phyloP scores from a whole-genome alignment of 225 moss, liverwort and hornwort species.

The Physcomitrellopsis africana region DNA sequence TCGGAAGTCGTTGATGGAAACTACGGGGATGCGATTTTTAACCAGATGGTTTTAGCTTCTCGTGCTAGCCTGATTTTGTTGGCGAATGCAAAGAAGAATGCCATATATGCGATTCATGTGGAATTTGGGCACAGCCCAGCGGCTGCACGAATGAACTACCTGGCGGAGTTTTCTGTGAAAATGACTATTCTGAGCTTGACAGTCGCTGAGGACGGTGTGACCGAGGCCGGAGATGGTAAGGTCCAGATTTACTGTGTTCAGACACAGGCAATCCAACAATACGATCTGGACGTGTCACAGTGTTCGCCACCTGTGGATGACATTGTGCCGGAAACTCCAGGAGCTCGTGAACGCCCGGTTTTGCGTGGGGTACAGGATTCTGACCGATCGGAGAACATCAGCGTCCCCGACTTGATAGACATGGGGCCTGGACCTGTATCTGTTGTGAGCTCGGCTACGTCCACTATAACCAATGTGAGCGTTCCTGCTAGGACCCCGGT shows the following conservation, averaged over 20 bases:
- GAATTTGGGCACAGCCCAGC: conserved; percentile 78
- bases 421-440: conserved; percentile 45
- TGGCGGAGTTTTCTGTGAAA: conserved; percentile 92
- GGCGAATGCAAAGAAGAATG: conserved; percentile 92
- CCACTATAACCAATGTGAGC: conserved; percentile 29
- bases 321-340: conserved; percentile 45
- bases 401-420: conserved; percentile 53
- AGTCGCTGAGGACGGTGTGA: conserved; percentile 80
- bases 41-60: conserved; percentile 81
- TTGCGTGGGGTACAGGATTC: conserved; percentile 44
- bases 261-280: conserved; percentile 97
- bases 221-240: conserved; percentile 83
- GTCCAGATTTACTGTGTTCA: conserved; percentile 96
- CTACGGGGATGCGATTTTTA: conserved; percentile 74
- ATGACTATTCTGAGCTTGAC: conserved; percentile 97
- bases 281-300: conserved; percentile 86
- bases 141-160: conserved; percentile 83
- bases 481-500: conserved; percentile 37
- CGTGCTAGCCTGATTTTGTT: conserved; percentile 81
- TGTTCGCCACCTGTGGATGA: conserved; percentile 74
- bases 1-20: conserved; percentile 57
- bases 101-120: conserved; percentile 91
- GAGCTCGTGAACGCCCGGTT: conserved; percentile 41
- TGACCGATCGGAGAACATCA: conserved; percentile 20
- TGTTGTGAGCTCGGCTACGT: conserved; percentile 33